Conservation (phyloP, 2,329 filamentous ascomycete species). For the Xylariaceae sp. region DNA sequence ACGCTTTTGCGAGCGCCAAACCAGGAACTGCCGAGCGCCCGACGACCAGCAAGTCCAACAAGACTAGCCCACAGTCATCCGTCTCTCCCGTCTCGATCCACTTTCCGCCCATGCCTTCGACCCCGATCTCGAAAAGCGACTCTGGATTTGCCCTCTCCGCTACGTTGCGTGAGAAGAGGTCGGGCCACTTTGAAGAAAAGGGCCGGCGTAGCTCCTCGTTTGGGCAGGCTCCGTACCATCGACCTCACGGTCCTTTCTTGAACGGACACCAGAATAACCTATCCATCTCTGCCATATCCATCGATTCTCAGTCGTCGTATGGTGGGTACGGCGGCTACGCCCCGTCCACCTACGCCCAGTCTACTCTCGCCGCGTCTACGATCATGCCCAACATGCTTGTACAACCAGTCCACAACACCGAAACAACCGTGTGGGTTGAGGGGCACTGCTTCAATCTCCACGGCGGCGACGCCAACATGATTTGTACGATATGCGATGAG, state of each 20-base stretch:
- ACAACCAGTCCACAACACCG: slow-evolving; percentile 72
- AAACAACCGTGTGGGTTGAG: slow-evolving; percentile 77
- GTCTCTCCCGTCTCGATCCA: slow-evolving; percentile 72
- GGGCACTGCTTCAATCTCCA: slow-evolving; percentile 73
- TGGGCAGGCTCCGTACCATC: slow-evolving; percentile 61
- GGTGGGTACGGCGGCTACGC: slow-evolving; percentile 69
- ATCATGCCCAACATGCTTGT: slow-evolving; percentile 82
- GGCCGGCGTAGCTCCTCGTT: slow-evolving; percentile 93
- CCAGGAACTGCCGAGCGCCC: slow-evolving; percentile 69
- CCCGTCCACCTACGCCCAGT: slow-evolving; percentile 77
- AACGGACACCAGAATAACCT: slow-evolving; percentile 56
- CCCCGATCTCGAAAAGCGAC: slow-evolving; percentile 81
- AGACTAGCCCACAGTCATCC: slow-evolving; percentile 57
- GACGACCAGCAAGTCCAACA: slow-evolving; percentile 62
- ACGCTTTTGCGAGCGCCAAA: slow-evolving; percentile 78
- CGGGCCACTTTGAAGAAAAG: slow-evolving; percentile 74
- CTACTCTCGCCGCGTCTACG: slow-evolving; percentile 78
- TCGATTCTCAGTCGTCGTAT: slow-evolving; percentile 66
- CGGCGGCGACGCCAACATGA: slow-evolving; percentile 51
- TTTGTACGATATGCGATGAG: slow-evolving; percentile 72
- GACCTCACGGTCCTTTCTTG: slow-evolving; percentile 70
- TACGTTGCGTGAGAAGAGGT: slow-evolving; percentile 87
- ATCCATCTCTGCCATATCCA: slow-evolving; percentile 54
- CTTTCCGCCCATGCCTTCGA: slow-evolving; percentile 71
- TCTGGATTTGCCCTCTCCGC: slow-evolving; percentile 83